phyloP scores from a whole-genome alignment of 2,329 filamentous ascomycete genomes.

The Penicillium sp. region DNA sequence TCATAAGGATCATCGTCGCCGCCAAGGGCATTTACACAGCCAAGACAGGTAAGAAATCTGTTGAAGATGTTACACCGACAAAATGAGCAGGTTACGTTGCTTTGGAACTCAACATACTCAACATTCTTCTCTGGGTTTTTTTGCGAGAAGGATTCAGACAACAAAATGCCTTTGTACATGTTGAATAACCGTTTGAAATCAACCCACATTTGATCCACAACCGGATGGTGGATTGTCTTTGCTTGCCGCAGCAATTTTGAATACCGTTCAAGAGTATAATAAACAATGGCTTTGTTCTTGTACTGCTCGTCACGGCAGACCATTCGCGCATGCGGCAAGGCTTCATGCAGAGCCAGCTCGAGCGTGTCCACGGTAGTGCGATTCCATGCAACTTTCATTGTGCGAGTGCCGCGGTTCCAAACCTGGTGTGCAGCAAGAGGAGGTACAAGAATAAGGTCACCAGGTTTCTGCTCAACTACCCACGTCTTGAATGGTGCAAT shows the following conservation, averaged over 20 bases:
- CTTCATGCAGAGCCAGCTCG: constrained; percentile 79
- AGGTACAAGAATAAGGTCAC: constrained; percentile 91
- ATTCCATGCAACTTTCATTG: constrained; percentile 98
- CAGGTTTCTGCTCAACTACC: constrained; percentile 82
- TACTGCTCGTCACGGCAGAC: constrained; percentile 98
- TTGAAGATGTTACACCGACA: constrained; percentile 97
- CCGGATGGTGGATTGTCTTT: constrained; percentile 49
- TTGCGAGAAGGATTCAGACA: constrained; percentile 80
- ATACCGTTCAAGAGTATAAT: constrained; percentile 82
- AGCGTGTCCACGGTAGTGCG: constrained; percentile 89
- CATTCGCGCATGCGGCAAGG: constrained; percentile 80
- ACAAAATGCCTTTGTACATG: constrained; percentile 73
- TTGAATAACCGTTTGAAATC: constrained; percentile 80
- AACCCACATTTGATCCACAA: constrained; percentile 67
- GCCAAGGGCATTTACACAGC: constrained; percentile 67
- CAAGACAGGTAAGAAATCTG: constrained; percentile 86
- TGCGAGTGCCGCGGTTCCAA: constrained; percentile 94
- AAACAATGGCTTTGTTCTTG: constrained; percentile 96
- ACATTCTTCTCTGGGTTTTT: constrained; percentile 61
- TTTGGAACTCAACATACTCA: constrained; percentile 79
- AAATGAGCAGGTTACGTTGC: constrained; percentile 92
- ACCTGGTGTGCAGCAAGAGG: constrained; percentile 94
- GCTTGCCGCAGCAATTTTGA: constrained; percentile 55
- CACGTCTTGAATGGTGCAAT: constrained; percentile 91
- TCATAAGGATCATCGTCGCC: constrained; percentile 83